These are phyloP conservation scores for Apiospora rasikravindrae DNA, from an alignment of 2,329 filamentous ascomycete genomes.

Conservation along the genomic window DNA sequence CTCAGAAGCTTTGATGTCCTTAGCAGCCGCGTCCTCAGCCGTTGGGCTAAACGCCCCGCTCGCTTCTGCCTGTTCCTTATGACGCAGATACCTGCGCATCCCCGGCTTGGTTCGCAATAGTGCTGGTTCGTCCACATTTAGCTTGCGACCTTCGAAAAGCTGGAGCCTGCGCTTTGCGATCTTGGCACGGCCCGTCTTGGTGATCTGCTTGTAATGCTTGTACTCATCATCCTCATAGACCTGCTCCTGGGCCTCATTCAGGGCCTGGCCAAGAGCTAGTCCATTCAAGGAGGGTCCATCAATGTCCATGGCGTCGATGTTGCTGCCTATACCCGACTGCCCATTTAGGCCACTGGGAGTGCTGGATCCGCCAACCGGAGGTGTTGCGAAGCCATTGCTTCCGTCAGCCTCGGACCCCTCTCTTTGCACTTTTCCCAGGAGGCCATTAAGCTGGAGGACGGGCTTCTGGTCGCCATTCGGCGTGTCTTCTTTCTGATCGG, in stretches of 20 bases:
- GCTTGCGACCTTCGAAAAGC: constrained; percentile 81
- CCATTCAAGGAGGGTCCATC: constrained; percentile 76
- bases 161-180: constrained; percentile 85
- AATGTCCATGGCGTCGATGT: constrained; percentile 85
- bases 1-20: constrained; percentile 64
- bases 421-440: constrained; percentile 61
- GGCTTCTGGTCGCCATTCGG: constrained; percentile 79
- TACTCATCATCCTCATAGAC: constrained; percentile 91
- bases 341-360: constrained; percentile 79
- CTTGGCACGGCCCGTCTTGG: constrained; percentile 90
- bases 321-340: constrained; percentile 69
- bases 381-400: constrained; percentile 86
- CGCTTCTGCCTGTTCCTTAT: constrained; percentile 72
- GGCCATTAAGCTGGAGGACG: constrained; percentile 67
- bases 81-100: constrained; percentile 87
- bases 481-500: constrained; percentile 78
- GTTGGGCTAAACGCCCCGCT: constrained; percentile 46
- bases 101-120: constrained; percentile 82
- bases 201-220: constrained; percentile 98
- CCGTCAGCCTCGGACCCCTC: constrained; percentile 85
- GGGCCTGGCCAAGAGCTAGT: constrained; percentile 65
- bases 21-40: constrained; percentile 51
- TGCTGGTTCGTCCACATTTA: constrained; percentile 88
- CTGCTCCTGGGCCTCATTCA: constrained; percentile 73
- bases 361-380: constrained; percentile 73